Evolutionary conservation across 768 basidiomycete species (phyloP).

Genomic region (Tricholomella constricta): DNA sequence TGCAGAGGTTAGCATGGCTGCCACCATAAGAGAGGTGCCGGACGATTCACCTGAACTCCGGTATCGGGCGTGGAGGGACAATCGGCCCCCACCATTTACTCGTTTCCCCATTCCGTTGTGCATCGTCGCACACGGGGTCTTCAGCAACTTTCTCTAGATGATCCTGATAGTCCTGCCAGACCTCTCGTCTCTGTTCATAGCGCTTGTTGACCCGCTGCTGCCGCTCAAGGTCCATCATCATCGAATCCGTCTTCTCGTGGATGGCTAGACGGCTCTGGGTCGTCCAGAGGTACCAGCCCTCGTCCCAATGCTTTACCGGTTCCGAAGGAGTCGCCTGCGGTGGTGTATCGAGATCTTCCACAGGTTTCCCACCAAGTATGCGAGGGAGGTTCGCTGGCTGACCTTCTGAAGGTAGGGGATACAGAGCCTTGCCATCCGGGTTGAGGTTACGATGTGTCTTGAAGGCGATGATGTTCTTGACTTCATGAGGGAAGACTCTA

Average conservation of each 20-base stretch:
- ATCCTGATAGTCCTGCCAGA: conserved; percentile 57
- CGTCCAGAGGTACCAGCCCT: conserved; percentile 78
- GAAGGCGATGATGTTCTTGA: conserved; percentile 51
- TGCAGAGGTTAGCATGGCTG: neutral
- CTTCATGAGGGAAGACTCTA: conserved; percentile 67
- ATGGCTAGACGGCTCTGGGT: conserved; percentile 53
- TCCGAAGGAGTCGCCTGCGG: conserved; percentile 20
- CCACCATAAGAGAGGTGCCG: neutral
- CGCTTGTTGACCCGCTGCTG: conserved; percentile 46
- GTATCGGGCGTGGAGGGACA: conserved; percentile 40
- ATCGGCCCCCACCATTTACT: conserved; percentile 43
- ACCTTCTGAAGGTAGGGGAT: conserved; percentile 69
- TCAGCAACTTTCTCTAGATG: conserved; percentile 33
- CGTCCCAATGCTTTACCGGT: conserved; percentile 64
- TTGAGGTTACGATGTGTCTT: conserved; percentile 44
- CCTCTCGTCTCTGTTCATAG: conserved; percentile 41
- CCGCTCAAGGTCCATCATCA: conserved; percentile 56
- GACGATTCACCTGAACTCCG: conserved; percentile 38
- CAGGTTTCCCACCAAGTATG: conserved; percentile 43
- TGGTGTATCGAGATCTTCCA: conserved; percentile 34
- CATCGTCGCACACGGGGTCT: conserved; percentile 16
- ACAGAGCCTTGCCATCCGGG: conserved; percentile 49
- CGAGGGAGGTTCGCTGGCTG: conserved; percentile 51
- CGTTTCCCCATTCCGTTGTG: conserved; percentile 19
- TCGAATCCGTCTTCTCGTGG: conserved; percentile 57